A percentile compares a stretch with the other conserved stretches of the same genome.
Conservation (phyloP, 257 asterid genomes). For the Voacanga thouarsii region DNA sequence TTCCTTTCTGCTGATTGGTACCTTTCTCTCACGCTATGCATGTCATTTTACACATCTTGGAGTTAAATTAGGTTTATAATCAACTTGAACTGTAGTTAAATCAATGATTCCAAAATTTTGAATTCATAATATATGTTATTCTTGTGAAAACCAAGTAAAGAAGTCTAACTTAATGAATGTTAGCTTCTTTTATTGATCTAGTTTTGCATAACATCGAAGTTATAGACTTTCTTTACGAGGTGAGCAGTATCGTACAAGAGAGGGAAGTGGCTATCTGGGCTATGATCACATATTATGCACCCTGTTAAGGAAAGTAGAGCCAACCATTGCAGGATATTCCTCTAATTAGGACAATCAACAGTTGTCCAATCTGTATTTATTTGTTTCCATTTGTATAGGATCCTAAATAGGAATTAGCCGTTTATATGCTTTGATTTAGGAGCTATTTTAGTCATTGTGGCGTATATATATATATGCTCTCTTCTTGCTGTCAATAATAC, state of each 20-base stretch:
- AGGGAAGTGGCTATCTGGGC: background rate
- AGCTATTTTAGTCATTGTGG: too few relatives aligned
- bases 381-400: too few relatives aligned
- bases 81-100: background rate
- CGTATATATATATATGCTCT: too few relatives aligned
- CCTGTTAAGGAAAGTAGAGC: too few relatives aligned
- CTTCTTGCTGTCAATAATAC: too few relatives aligned
- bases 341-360: too few relatives aligned
- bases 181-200: background rate
- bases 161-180: background rate
- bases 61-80: background rate
- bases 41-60: background rate
- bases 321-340: too few relatives aligned
- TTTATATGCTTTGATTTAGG: too few relatives aligned
- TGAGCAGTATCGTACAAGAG: background rate
- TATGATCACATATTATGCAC: background rate
- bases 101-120: background rate
- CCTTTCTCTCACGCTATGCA: background rate
- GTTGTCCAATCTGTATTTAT: too few relatives aligned
- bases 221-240: background rate
- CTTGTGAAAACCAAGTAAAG: background rate
- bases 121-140: background rate
- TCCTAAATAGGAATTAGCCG: too few relatives aligned
- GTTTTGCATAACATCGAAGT: background rate
- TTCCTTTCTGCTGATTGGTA: conserved; percentile 84